A percentile compares a stretch with the other conserved stretches of the same genome.
Evolutionary conservation across 106 monocot species (phyloP).

Genomic region (Apostasia ramifera): DNA sequence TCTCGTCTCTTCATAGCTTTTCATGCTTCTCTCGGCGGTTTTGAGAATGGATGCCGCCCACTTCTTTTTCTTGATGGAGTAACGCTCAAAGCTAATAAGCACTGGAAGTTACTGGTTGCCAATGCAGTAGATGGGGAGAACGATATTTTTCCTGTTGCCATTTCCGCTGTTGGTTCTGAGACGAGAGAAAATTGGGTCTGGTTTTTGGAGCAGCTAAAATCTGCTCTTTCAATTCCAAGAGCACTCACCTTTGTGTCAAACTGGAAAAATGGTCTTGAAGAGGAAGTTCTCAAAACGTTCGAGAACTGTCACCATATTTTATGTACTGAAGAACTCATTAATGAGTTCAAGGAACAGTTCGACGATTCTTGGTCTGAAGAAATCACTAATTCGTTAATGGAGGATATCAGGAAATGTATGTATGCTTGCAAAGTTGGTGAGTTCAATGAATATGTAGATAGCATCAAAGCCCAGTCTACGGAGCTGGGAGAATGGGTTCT

Average conservation of each 20-base stretch:
- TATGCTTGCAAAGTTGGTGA: constrained; percentile 64
- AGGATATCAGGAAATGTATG: constrained; percentile 32
- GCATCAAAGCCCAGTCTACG: constrained; percentile 51
- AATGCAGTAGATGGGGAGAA: constrained; percentile 68
- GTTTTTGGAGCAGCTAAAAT: constrained; percentile 76
- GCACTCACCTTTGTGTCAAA: constrained; percentile 62
- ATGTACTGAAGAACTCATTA: constrained; percentile 42
- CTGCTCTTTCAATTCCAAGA: constrained; percentile 32
- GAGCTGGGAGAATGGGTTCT: constrained; percentile 72
- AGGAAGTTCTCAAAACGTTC: constrained; percentile 51
- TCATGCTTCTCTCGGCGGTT: constrained; percentile 69
- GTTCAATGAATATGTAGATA: constrained; percentile 55
- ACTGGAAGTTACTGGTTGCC: constrained; percentile 60
- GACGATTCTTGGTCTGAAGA: constrained; percentile 44
- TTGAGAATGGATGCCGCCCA: constrained; percentile 77
- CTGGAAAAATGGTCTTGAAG: constrained; percentile 46
- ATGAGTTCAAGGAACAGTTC: constrained; percentile 56
- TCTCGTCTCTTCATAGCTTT: constrained; percentile 69
- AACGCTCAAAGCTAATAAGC: constrained; percentile 45
- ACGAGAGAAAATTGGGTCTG: constrained; percentile 66
- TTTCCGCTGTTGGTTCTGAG: constrained; percentile 49
- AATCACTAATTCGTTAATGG: constrained; percentile 33
- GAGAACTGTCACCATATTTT: constrained; percentile 59
- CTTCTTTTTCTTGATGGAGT: constrained; percentile 64
- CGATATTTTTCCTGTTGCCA: constrained; percentile 64